These are phyloP conservation scores for Taphrina betulina DNA, from an alignment of 1,139 yeast genomes.

Conservation along the genomic window DNA sequence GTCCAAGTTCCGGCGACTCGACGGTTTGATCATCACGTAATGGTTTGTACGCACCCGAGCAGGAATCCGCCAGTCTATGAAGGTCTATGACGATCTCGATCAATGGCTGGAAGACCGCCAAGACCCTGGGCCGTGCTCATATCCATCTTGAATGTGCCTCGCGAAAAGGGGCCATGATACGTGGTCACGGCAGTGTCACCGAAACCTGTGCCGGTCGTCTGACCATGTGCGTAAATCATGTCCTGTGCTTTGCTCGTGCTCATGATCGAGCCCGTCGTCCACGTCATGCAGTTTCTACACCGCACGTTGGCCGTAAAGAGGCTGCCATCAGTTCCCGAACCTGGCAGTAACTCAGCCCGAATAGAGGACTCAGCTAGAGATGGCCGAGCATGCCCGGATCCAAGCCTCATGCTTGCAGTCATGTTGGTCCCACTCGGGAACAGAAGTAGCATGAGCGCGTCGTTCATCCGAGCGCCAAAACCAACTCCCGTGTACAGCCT, in stretches of 20 bases:
- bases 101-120: slow-evolving; percentile 11
- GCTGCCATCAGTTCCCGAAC: slow-evolving; percentile 9
- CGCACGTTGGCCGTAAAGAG: slow-evolving; percentile 14
- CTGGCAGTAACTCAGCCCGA: slow-evolving; percentile 8
- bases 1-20: too few species aligned
- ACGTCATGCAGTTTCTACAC: slow-evolving; percentile 11
- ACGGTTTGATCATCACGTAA: too few species aligned
- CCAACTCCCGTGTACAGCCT: slow-evolving; percentile 21
- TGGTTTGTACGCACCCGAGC: too few species aligned
- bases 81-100: not conserved
- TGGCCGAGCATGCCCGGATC: slow-evolving; percentile 15
- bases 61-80: not conserved
- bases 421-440: slow-evolving; percentile 6
- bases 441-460: slow-evolving; percentile 17
- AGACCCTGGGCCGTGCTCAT: slow-evolving; percentile 11
- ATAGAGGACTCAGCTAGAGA: slow-evolving; percentile 7
- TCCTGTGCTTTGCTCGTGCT: slow-evolving; percentile 3
- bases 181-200: slow-evolving; percentile 23
- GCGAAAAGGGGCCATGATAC: slow-evolving; percentile 19
- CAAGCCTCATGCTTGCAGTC: slow-evolving; percentile 6
- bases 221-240: slow-evolving; percentile 20
- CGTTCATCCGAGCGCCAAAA: slow-evolving; percentile 14
- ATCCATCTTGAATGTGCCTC: slow-evolving; percentile 15
- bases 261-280: slow-evolving; percentile 10
- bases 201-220: slow-evolving; percentile 8